Percentiles rank a stretch among this genome's conserved stretches.
Evolutionary conservation across 1,139 yeast species (phyloP).

Genomic region (Yamadazyma buinensis): DNA sequence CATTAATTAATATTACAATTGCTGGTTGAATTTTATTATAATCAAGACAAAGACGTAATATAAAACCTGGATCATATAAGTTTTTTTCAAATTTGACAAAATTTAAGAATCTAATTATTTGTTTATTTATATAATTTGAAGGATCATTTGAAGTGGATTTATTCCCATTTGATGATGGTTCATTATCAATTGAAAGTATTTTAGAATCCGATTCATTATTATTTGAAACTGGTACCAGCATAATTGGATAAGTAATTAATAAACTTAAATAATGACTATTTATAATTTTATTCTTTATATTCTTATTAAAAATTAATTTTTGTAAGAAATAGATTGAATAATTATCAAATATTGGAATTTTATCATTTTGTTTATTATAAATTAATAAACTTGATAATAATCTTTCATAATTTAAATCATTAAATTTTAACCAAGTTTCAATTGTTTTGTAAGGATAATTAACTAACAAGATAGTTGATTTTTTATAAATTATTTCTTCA

Average conservation of each 20-base stretch:
- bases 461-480: slow-evolving; percentile 63
- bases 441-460: slow-evolving; percentile 70
- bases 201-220: no score
- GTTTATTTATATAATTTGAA: slow-evolving; percentile 27
- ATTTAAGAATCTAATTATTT: slow-evolving; percentile 28
- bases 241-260: slow-evolving; percentile 53
- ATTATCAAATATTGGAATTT: slow-evolving; percentile 38
- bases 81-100: slow-evolving; percentile 19
- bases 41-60: slow-evolving; percentile 68
- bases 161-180: slow-evolving; percentile 10
- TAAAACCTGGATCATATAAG: slow-evolving; percentile 66
- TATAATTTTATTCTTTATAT: slow-evolving; percentile 46
- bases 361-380: slow-evolving; percentile 49
- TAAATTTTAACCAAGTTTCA: slow-evolving; percentile 71
- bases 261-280: slow-evolving; percentile 75
- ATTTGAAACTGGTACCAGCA: no score
- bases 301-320: slow-evolving; percentile 54
- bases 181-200: slow-evolving; percentile 5
- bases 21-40: slow-evolving; percentile 61
- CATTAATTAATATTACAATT: slow-evolving; percentile 62
- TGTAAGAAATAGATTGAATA: slow-evolving; percentile 65
- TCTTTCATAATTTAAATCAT: slow-evolving; percentile 48
- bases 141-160: slow-evolving; percentile 7
- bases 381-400: slow-evolving; percentile 74
- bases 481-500: slow-evolving; percentile 52